Percentiles rank a stretch among this genome's conserved stretches.
phyloP scores from a whole-genome alignment of 2,329 filamentous ascomycete genomes.

The Coleophoma crateriformis region DNA sequence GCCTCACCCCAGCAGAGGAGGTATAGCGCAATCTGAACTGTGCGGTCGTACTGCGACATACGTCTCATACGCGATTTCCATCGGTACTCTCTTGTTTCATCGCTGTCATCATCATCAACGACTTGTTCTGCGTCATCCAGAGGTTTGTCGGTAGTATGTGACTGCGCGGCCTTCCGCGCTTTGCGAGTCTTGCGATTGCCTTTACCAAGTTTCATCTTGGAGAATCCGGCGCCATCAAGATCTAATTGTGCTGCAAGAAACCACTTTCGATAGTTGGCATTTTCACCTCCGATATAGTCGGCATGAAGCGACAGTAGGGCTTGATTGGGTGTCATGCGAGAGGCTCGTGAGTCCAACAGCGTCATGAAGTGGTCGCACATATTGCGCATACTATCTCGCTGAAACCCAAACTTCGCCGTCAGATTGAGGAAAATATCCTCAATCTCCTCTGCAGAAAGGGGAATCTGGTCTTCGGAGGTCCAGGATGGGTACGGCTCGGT shows the following conservation, averaged over 20 bases:
- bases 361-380: conserved; percentile 99
- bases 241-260: conserved; percentile 98
- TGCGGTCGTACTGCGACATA: conserved; percentile 97
- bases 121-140: conserved; percentile 80
- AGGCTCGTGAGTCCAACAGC: conserved; percentile 87
- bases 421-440: conserved; percentile 97
- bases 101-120: conserved; percentile 83
- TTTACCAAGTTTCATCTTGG: conserved; percentile 85
- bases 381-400: conserved; percentile 99
- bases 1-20: conserved; percentile 97
- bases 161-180: conserved; percentile 75
- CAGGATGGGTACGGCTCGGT: conserved; percentile 96
- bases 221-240: conserved; percentile 89
- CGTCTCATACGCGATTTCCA: conserved; percentile 99
- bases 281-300: conserved; percentile 97
- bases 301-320: conserved; percentile 91
- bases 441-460: conserved; percentile 94
- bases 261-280: conserved; percentile 98
- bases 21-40: conserved; percentile 87
- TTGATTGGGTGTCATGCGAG: conserved; percentile 98
- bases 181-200: conserved; percentile 75
- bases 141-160: conserved; percentile 51
- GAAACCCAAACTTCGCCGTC: conserved; percentile 95
- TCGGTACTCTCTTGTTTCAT: conserved; percentile 93
- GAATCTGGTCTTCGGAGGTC: conserved; percentile 96